Evolutionary conservation across 306 rosid species (phyloP), one percentile per base, ranked within the genome.

Genomic region (Oxytropis ochrocephala): DNA sequence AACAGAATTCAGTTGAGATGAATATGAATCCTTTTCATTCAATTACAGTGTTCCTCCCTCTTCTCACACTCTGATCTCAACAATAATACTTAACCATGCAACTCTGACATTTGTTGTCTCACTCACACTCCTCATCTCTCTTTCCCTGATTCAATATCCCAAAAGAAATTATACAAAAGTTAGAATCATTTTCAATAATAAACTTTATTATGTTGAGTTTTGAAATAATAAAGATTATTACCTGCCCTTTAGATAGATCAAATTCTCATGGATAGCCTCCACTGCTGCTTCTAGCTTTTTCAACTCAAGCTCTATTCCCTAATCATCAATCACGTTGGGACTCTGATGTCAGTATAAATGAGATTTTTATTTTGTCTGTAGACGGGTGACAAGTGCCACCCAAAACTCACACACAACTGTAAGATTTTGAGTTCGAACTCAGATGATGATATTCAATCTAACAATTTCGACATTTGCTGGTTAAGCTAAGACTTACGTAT

Each of bases 221-320:
- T 46, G 10, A 43, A 11, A 11, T 18, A 1, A 50, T 33, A 16
- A 52, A 29, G 12, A 41, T 78, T 79, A 41, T 75, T 79, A 94
- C 98, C 89, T 85, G 76, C 62, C 75, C 96, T 80, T 90, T 29
- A 94, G 86, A 78, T 74, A 74, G 43, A 85, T 75, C 79, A 90
- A 82, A 80, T 94, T 88, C 78, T 84, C 92, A 19, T 82, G 94
- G 80, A 94, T 81, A 50, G 97, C 82, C 75, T 84, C 90, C 63
- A 94, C 98, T 0, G 86, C 80, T 69, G 88, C 96, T 82, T 90
- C 98, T 17, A 94, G 88, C 83, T 88, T 94, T 76, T 81, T 82
- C 68, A 90, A 84, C 85, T 94, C 95, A 21, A 94, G 96, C 78
- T 90, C 95, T 16, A 94, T 76, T 36, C 98, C 98, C 98, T 90